Evolutionary conservation across 257 asterid genomes (phyloP), one percentile per base, ranked within the genome.

Genomic region (Capsicum pubescens): DNA sequence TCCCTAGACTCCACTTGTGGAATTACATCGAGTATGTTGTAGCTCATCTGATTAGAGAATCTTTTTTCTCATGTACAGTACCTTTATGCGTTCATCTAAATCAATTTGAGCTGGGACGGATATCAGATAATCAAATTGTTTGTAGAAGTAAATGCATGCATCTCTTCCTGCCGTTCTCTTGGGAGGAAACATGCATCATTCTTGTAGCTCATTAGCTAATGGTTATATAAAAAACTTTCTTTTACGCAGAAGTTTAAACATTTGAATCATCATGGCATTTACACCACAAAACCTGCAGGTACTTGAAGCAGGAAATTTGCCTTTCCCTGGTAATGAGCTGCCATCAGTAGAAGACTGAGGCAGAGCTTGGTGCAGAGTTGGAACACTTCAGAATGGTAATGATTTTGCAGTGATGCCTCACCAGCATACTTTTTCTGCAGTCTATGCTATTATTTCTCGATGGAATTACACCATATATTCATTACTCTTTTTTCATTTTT

Each of bases 341-440:
- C 88, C 87, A 79, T 74, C 84, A 57, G 87, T 82, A 32, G 84
- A 79, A 88, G 90, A 85, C 59, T 67, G 85, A 84, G 68, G 84
- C 54, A 56, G 89, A 81, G 32, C 63, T 92, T 84, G 92, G 83
- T 90, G 87, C 87, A 86, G 94, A 94, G 86, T 57, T 94, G 90
- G 91, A 90, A 71, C 90, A 86, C 84, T 93, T 94, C 83, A 84
- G 89, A 87, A 87, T 59, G 97, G 97, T 93, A 89, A 80, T 48
- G 78, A 82, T 74, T 57, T 46, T 57, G 59, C 70, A 50, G 39
- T 76, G 21, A 48, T 48, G 80, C n/a, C 35, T 48, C 2, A 2
- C 61, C 42, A 14, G 46, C 46, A 7, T 76, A 50, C 63, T 12
- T 50, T 50, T 76, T 9, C 60, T 74, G 80, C 80, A 19, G 60